Conservation (phyloP, 768 basidiomycete species). For the Russula emetica region DNA sequence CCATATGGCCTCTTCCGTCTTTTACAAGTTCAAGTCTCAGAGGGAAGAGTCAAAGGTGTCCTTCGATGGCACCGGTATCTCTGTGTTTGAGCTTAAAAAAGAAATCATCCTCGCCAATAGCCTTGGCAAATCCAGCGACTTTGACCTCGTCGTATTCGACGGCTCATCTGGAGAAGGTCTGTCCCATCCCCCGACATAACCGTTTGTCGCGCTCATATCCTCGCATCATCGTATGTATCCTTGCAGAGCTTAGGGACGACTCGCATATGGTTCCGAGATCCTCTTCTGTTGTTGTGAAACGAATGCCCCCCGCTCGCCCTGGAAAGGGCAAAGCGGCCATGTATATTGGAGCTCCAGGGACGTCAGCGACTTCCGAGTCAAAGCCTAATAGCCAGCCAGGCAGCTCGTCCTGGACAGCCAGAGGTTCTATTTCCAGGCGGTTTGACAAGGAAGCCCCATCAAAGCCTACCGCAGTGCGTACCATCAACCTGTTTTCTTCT, state of each 20-base stretch:
- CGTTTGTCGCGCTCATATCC: background rate
- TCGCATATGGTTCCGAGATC: conserved; percentile 88
- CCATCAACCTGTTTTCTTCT: background rate
- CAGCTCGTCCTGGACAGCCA: conserved; percentile 53
- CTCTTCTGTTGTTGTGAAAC: conserved; percentile 89
- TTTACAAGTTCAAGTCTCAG: conserved; percentile 96
- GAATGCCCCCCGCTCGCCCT: conserved; percentile 74
- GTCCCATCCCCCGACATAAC: background rate
- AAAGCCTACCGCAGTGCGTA: conserved; percentile 7
- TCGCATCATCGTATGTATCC: background rate
- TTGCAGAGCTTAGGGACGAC: conserved; percentile 86
- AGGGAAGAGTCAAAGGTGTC: conserved; percentile 92
- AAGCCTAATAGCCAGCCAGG: conserved; percentile 30
- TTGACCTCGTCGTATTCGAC: conserved; percentile 88
- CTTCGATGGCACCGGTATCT: conserved; percentile 98
- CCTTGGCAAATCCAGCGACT: conserved; percentile 94
- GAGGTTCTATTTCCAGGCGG: conserved; percentile 70
- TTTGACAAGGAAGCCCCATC: conserved; percentile 64
- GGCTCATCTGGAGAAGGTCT: conserved; percentile 84
- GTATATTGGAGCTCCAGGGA: conserved; percentile 52
- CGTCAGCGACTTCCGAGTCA: conserved; percentile 39
- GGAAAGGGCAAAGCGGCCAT: conserved; percentile 80
- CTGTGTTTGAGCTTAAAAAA: conserved; percentile 98
- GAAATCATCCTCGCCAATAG: conserved; percentile 97
- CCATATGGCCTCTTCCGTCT: conserved; percentile 86